A percentile compares a stretch with the other conserved stretches of the same genome.
Conservation (phyloP, 257 asterid genomes). For the Solanum chilense region DNA sequence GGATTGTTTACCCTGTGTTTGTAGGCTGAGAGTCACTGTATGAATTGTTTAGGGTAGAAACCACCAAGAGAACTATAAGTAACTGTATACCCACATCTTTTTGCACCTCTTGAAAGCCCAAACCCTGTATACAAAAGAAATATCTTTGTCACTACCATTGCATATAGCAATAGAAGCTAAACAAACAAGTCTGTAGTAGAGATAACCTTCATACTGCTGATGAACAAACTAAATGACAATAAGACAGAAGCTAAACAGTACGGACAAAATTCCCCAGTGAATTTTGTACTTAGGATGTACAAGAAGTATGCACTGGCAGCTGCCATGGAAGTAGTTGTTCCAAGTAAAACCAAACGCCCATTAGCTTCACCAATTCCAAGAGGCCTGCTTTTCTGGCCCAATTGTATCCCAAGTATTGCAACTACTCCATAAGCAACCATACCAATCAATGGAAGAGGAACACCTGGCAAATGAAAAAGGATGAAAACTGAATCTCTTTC, state of each 20-base stretch:
- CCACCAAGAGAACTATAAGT: constrained; percentile 52
- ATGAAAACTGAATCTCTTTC: constrained; percentile 3
- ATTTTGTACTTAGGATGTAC: constrained; percentile 67
- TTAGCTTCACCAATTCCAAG: constrained; percentile 33
- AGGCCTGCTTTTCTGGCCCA: constrained; percentile 32
- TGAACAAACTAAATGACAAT: constrained; percentile 69
- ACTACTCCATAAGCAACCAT: constrained; percentile 87
- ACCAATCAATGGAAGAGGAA: constrained; percentile 89
- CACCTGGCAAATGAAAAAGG: constrained; percentile 42
- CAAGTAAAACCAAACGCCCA: constrained; percentile 45
- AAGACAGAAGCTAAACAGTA: constrained; percentile 74
- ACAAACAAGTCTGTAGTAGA: constrained; percentile 1
- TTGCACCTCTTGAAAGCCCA: constrained; percentile 40
- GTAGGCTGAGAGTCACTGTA: constrained; percentile 38
- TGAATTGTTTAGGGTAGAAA: constrained; percentile 53
- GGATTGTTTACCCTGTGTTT: constrained; percentile 38
- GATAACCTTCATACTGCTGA: constrained; percentile 59
- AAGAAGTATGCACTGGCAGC: constrained; percentile 87
- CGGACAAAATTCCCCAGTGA: constrained; percentile 64
- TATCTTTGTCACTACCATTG: neutral
- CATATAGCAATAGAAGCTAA: neutral
- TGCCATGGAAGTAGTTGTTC: constrained; percentile 81
- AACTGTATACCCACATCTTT: constrained; percentile 57
- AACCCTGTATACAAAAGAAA: constrained; percentile 32
- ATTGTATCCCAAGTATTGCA: constrained; percentile 47